Conservation (phyloP, 2,329 filamentous ascomycete species). For the Aspergillus tubingensis region DNA sequence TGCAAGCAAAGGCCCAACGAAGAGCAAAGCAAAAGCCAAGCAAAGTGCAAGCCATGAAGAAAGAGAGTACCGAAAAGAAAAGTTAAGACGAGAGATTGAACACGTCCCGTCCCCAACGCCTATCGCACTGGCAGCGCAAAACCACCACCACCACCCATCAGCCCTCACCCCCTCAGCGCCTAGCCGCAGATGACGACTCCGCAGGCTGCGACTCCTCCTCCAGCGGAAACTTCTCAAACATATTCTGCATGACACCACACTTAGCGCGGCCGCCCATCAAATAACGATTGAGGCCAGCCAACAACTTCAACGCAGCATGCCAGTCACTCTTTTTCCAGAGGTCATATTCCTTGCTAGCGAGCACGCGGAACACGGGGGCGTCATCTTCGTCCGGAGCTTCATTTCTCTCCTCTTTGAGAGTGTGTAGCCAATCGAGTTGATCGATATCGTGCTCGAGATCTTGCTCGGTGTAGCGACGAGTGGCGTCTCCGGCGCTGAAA, state of each 20-base stretch:
- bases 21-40: too few species aligned
- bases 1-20: too few species aligned
- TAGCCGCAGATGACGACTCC: too few species aligned
- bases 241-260: constrained; percentile 26
- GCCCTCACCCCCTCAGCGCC: too few species aligned
- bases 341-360: constrained; percentile 31
- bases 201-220: constrained; percentile 1
- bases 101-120: too few species aligned
- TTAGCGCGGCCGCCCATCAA: constrained; percentile 30
- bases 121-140: too few species aligned
- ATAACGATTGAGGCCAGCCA: constrained; percentile 28
- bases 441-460: constrained; percentile 22
- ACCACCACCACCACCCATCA: too few species aligned
- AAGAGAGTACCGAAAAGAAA: too few species aligned
- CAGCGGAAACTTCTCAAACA: constrained; percentile 22
- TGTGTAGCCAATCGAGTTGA: constrained; percentile 17
- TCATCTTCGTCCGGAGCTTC: constrained; percentile 18
- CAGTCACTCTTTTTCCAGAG: constrained; percentile 29
- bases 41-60: too few species aligned
- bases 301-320: constrained; percentile 15
- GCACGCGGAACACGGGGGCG: constrained; percentile 24
- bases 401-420: too few species aligned
- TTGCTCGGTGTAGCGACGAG: constrained; percentile 19
- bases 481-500: not conserved
- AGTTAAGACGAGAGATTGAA: too few species aligned